A percentile compares a stretch with the other conserved stretches of the same genome.
These are phyloP conservation scores for Ophiostoma pallidulum DNA, from an alignment of 2,329 filamentous ascomycete species.

Conservation along the genomic window DNA sequence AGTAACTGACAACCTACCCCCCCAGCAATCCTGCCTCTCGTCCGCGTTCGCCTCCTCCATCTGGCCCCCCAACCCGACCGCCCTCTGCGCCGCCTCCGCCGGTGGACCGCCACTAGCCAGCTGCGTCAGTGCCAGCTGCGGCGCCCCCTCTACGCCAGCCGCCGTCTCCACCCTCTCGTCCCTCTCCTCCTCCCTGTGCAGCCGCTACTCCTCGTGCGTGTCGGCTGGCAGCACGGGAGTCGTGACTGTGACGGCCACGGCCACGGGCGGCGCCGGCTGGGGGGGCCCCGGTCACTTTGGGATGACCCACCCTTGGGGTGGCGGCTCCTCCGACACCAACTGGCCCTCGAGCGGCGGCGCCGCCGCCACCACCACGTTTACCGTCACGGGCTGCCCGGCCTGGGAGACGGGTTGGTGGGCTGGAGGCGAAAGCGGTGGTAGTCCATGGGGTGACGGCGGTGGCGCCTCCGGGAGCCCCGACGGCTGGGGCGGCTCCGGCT, in stretches of 20 bases:
- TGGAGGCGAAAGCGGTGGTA: slow-evolving; percentile 30
- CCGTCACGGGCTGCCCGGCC: slow-evolving; percentile 31
- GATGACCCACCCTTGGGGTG: neutral
- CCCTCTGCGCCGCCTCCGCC: slow-evolving; percentile 22
- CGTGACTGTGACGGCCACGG: slow-evolving; percentile 29
- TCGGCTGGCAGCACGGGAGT: slow-evolving; percentile 30
- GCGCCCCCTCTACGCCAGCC: slow-evolving; percentile 24
- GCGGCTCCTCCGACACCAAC: neutral
- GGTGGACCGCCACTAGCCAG: slow-evolving; percentile 19
- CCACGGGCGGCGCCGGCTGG: slow-evolving; percentile 24
- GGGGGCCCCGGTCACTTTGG: slow-evolving; percentile 11
- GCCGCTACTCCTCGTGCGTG: slow-evolving; percentile 30
- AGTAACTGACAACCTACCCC: neutral
- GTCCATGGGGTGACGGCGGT: slow-evolving; percentile 25
- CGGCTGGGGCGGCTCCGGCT: slow-evolving; percentile 26
- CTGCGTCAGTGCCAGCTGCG: slow-evolving; percentile 24
- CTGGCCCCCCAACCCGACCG: slow-evolving; percentile 25
- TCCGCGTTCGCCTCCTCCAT: slow-evolving; percentile 27
- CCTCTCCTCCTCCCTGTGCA: slow-evolving; percentile 33
- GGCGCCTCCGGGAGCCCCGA: slow-evolving; percentile 28
- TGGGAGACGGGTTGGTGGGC: slow-evolving; percentile 31
- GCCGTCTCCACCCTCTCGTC: slow-evolving; percentile 23
- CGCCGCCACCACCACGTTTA: slow-evolving; percentile 29
- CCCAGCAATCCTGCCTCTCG: slow-evolving; percentile 33
- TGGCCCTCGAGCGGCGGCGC: no score